phyloP scores from a whole-genome alignment of 1,139 yeast genomes.

The Saccharomyces hybrid region DNA sequence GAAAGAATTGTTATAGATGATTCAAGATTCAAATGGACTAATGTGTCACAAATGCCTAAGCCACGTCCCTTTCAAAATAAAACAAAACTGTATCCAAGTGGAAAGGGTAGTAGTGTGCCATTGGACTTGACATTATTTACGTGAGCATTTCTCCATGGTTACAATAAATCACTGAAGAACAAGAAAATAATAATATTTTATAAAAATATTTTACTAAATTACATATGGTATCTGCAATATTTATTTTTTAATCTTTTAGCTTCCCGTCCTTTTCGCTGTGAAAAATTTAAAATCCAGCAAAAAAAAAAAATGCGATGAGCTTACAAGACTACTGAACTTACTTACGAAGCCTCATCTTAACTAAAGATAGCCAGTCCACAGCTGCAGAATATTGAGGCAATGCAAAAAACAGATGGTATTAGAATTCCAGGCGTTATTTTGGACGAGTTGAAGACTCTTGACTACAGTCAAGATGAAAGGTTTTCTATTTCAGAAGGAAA shows the following conservation, averaged over 20 bases:
- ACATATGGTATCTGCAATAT: background rate
- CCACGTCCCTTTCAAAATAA: constrained; percentile 71
- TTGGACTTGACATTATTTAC: constrained; percentile 42
- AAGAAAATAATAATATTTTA: background rate
- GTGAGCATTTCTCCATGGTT: background rate
- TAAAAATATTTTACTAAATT: background rate
- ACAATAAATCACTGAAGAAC: background rate
- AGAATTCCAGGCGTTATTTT: constrained; percentile 60
- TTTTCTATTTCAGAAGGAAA: constrained; percentile 12
- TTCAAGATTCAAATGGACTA: constrained; percentile 62
- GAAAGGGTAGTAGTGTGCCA: constrained; percentile 92
- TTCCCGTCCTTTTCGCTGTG: background rate
- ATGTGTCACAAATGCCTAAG: constrained; percentile 65
- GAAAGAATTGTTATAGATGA: constrained; percentile 55
- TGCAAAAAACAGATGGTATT: constrained; percentile 40
- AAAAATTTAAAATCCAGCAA: background rate
- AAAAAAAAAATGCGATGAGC: constrained; percentile 14
- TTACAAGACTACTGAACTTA: background rate
- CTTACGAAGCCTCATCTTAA: constrained; percentile 7
- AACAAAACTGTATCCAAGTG: constrained; percentile 84
- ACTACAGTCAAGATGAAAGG: constrained; percentile 34
- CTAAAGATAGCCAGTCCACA: background rate
- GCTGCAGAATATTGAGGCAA: background rate
- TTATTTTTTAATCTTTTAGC: background rate
- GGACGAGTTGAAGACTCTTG: constrained; percentile 51